Conservation (phyloP, 306 rosid species). For the Cucurbita moschata region DNA sequence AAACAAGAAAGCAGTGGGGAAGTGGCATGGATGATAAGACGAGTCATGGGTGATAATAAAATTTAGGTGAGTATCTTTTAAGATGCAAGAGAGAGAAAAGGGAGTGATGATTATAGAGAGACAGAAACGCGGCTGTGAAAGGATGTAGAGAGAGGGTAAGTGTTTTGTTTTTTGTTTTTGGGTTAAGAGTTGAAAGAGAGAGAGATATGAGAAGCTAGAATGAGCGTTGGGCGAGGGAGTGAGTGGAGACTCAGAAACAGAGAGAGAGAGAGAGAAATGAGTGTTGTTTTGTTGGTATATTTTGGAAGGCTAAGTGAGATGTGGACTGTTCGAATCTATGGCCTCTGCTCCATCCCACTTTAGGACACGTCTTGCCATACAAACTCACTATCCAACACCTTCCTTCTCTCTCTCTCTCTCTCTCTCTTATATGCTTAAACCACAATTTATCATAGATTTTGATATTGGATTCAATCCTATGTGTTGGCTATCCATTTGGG, state of each 20-base stretch:
- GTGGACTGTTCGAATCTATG: constrained; percentile 63
- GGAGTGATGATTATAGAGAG: too few species aligned
- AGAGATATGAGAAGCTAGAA: not conserved
- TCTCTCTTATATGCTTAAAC: too few species aligned
- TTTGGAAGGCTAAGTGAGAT: constrained; percentile 13
- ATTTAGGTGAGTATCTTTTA: too few species aligned
- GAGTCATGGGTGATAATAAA: constrained; percentile 12
- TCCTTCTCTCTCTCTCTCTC: not conserved
- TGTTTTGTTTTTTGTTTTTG: not conserved
- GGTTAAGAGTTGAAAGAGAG: constrained; percentile 10
- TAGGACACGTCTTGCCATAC: constrained; percentile 12
- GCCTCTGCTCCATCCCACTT: constrained; percentile 32
- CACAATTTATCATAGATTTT: too few species aligned
- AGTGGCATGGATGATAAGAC: not conserved
- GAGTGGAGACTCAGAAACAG: constrained; percentile 22
- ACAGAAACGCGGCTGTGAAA: too few species aligned
- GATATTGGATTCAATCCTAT: too few species aligned
- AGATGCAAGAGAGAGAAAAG: too few species aligned
- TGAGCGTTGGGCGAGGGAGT: constrained; percentile 12
- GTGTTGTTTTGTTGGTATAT: not conserved
- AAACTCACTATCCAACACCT: not conserved
- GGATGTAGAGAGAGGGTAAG: too few species aligned
- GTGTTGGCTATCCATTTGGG: too few species aligned
- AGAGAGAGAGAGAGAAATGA: constrained; percentile 8
- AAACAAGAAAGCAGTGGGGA: not conserved